Conservation (phyloP, 2,329 filamentous ascomycete genomes). For the Ascomycota sp. region DNA sequence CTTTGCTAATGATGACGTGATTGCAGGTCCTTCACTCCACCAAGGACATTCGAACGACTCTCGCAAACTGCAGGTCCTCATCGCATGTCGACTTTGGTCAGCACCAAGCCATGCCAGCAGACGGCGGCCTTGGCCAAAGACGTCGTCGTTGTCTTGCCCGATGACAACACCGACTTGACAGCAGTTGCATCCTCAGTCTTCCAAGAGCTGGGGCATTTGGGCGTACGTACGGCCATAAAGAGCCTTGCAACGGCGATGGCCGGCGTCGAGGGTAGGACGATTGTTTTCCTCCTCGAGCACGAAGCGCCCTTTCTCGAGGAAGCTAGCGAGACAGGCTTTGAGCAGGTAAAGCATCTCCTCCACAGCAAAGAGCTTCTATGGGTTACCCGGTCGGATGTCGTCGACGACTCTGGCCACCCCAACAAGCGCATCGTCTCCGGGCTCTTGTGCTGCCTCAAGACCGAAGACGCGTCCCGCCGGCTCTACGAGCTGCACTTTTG, state of each 20-base stretch:
- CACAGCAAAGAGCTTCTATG: slow-evolving; percentile 1
- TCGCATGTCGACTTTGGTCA: slow-evolving; percentile 1
- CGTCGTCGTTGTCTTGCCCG: not conserved
- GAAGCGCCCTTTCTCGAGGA: not conserved
- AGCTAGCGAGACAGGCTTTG: not conserved
- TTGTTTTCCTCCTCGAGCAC: not conserved
- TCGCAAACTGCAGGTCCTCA: not conserved
- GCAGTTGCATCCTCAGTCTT: not conserved
- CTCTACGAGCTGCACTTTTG: slow-evolving; percentile 1
- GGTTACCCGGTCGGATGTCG: not conserved
- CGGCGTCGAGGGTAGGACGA: not conserved
- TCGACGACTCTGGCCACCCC: not conserved
- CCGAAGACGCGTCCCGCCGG: slow-evolving; percentile 1
- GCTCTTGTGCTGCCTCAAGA: slow-evolving; percentile 1
- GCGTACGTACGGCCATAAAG: not conserved
- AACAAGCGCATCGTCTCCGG: slow-evolving; percentile 1
- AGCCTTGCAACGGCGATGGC: not conserved
- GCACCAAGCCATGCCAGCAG: slow-evolving; percentile 1
- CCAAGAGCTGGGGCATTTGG: not conserved
- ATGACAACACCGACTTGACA: not conserved
- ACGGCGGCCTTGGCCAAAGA: not conserved
- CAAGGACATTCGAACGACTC: not conserved
- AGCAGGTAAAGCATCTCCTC: slow-evolving; percentile 1
- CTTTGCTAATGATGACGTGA: too few relatives aligned
- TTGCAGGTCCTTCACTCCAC: slow-evolving; percentile 1